A percentile compares a stretch with the other conserved stretches of the same genome.
Conservation (phyloP, 306 rosid species). For the Lathyrus sativus region DNA sequence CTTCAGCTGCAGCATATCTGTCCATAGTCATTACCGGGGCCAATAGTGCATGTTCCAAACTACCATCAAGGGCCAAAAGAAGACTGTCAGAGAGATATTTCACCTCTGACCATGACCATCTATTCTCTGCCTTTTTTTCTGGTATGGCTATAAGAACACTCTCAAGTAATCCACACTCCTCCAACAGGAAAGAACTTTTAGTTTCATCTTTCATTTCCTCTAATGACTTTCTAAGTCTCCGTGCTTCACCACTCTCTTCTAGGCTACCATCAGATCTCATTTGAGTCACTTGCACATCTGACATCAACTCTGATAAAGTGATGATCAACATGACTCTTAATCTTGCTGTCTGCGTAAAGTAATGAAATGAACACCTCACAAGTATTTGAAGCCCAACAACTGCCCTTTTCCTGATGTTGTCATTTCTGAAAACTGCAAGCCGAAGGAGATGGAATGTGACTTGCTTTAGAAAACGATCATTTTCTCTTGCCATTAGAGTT, state of each 20-base stretch:
- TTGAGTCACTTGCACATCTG: conserved; percentile 99
- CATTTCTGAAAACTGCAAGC: conserved; percentile 92
- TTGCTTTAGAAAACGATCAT: conserved; percentile 98
- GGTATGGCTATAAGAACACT: conserved; percentile 66
- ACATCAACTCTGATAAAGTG: conserved; percentile 94
- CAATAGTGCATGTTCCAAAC: conserved; percentile 94
- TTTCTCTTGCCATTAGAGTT: conserved; percentile 93
- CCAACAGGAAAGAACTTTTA: conserved; percentile 62
- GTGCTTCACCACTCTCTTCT: conserved; percentile 98
- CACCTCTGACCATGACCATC: conserved; percentile 94
- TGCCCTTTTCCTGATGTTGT: conserved; percentile 87
- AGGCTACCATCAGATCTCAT: conserved; percentile 92
- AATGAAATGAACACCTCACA: conserved; percentile 91
- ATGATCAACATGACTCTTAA: conserved; percentile 95
- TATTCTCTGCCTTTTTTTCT: conserved; percentile 67
- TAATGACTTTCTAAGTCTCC: conserved; percentile 77
- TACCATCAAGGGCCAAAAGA: conserved; percentile 94
- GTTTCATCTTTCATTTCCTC: conserved; percentile 84
- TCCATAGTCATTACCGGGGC: conserved; percentile 88
- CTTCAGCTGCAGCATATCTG: conserved; percentile 93
- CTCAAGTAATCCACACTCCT: conserved; percentile 80
- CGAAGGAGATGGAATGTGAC: conserved; percentile 95
- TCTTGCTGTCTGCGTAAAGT: conserved; percentile 90
- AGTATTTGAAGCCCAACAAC: conserved; percentile 93
- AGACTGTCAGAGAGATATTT: conserved; percentile 85